phyloP scores from a whole-genome alignment of 2,329 filamentous ascomycete species.

The Cyanodermella asteris region DNA sequence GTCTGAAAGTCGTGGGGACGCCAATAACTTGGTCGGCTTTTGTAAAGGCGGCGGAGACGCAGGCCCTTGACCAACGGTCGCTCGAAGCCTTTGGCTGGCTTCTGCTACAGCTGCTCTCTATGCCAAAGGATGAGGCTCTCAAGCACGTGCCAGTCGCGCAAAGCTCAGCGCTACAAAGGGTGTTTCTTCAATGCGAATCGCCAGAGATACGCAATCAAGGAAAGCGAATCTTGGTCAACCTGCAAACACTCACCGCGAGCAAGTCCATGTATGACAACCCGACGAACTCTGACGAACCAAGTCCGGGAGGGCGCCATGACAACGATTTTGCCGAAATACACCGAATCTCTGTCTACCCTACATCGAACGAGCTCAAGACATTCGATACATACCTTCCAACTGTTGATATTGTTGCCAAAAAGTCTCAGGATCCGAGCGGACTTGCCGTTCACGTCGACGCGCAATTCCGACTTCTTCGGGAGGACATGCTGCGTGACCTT shows the following conservation, averaged over 20 bases:
- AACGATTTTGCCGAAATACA: slow-evolving; percentile 46
- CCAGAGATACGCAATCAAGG: slow-evolving; percentile 15
- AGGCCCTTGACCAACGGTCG: slow-evolving; percentile 14
- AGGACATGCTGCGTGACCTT: slow-evolving; percentile 48
- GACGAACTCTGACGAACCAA: slow-evolving; percentile 3
- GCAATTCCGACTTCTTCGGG: slow-evolving; percentile 47
- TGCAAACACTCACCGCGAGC: slow-evolving; percentile 9
- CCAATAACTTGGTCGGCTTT: slow-evolving; percentile 32
- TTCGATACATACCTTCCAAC: slow-evolving; percentile 37
- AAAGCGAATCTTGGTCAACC: slow-evolving; percentile 21
- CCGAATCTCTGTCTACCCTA: slow-evolving; percentile 42
- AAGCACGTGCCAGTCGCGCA: slow-evolving; percentile 11
- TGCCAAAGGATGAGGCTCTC: slow-evolving; percentile 10
- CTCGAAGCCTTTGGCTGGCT: slow-evolving; percentile 27
- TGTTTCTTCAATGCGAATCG: slow-evolving; percentile 11
- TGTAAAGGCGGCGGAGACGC: slow-evolving; percentile 12
- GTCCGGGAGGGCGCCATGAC: slow-evolving; percentile 47
- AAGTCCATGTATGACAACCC: no score
- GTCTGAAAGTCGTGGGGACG: slow-evolving; percentile 27
- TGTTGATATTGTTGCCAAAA: slow-evolving; percentile 26
- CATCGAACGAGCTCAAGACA: slow-evolving; percentile 41
- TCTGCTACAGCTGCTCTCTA: slow-evolving; percentile 24
- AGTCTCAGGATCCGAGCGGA: slow-evolving; percentile 16
- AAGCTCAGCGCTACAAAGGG: slow-evolving; percentile 10
- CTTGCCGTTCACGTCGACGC: slow-evolving; percentile 40